Percentiles rank a stretch among this genome's conserved stretches.
Evolutionary conservation across 73 alveolate species (phyloP).

Genomic region (Durusdinium trenchii): DNA sequence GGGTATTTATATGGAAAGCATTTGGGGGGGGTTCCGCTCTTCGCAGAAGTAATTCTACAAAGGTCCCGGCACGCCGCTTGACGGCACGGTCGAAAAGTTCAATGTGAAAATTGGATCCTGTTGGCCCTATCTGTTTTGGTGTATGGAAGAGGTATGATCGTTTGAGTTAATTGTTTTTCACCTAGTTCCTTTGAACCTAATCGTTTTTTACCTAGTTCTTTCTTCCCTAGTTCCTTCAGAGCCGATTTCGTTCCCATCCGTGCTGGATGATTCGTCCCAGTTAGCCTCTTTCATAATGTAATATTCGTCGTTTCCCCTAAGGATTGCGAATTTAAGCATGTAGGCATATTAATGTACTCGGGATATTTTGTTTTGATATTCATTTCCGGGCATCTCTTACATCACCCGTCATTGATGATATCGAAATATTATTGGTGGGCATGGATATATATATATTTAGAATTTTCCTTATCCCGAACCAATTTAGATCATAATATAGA

Average conservation of each 20-base stretch:
- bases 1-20: neutral
- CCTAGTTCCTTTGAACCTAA: neutral
- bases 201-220: neutral
- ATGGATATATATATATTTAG: neutral
- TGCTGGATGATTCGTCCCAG: neutral
- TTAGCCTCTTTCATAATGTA: neutral
- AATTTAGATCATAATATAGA: too few relatives aligned
- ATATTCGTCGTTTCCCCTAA: constrained; percentile 7
- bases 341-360: neutral
- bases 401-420: neutral
- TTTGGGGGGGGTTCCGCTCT: constrained; percentile 33
- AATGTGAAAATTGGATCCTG: neutral
- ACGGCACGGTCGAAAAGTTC: neutral
- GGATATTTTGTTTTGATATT: constrained; percentile 28
- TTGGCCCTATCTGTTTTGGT: neutral
- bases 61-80: constrained; percentile 83
- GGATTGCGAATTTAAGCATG: neutral
- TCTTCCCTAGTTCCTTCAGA: constrained; percentile 39
- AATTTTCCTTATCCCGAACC: neutral
- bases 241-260: neutral
- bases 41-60: neutral
- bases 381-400: neutral
- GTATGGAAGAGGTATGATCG: neutral
- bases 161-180: neutral
- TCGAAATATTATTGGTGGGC: neutral